Evolutionary conservation across 2,329 filamentous ascomycete genomes (phyloP).

Genomic region (Claviceps purpurea): DNA sequence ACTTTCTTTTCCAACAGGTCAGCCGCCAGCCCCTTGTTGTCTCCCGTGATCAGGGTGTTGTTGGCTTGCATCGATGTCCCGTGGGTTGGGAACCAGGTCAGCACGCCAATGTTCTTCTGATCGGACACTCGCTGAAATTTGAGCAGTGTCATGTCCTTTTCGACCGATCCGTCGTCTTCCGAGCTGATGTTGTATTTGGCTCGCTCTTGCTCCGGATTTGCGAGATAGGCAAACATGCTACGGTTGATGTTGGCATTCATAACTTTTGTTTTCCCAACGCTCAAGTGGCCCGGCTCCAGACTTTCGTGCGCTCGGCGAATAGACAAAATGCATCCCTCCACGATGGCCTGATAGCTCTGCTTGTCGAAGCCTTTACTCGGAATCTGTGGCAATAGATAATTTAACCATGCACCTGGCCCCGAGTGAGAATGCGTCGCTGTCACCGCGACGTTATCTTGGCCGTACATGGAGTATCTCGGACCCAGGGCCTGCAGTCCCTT

Average conservation of each 20-base stretch:
- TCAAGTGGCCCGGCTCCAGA: constrained; percentile 45
- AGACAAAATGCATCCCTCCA: constrained; percentile 68
- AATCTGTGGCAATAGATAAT: constrained; percentile 81
- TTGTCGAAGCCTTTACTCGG: constrained; percentile 75
- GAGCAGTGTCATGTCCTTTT: constrained; percentile 68
- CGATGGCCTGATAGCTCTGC: constrained; percentile 76
- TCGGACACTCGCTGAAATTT: constrained; percentile 60
- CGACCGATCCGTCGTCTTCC: constrained; percentile 33
- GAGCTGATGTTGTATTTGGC: constrained; percentile 40
- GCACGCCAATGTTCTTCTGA: constrained; percentile 59
- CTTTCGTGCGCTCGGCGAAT: constrained; percentile 63
- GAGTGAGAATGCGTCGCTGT: constrained; percentile 86
- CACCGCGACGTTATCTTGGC: constrained; percentile 69
- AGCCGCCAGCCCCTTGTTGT: constrained; percentile 88
- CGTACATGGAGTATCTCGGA: constrained; percentile 55
- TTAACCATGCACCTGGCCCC: constrained; percentile 81
- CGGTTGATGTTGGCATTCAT: constrained; percentile 68
- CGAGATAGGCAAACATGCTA: constrained; percentile 71
- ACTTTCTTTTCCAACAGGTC: constrained; percentile 67
- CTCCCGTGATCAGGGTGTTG: constrained; percentile 76
- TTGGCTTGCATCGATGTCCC: constrained; percentile 83
- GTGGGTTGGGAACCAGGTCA: constrained; percentile 87
- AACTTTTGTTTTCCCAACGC: constrained; percentile 47
- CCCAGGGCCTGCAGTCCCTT: constrained; percentile 56
- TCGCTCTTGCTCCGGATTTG: constrained; percentile 64